Evolutionary conservation across 805 yeast species (phyloP).

Genomic region (Ogataea glucozyma): DNA sequence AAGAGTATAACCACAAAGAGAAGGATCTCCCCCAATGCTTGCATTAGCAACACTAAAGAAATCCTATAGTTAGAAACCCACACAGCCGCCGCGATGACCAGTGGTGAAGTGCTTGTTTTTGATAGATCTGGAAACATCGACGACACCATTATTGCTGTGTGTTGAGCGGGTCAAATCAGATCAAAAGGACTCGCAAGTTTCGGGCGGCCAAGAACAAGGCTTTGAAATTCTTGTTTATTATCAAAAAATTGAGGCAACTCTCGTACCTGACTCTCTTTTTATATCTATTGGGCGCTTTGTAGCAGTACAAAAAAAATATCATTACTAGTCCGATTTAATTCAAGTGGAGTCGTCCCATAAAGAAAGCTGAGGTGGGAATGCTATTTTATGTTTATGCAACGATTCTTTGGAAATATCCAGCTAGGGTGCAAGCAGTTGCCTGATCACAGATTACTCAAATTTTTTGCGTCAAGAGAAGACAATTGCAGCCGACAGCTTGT

Average conservation of each 20-base stretch:
- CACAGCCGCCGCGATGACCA: slow-evolving; percentile 2
- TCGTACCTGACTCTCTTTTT: slow-evolving; percentile 3
- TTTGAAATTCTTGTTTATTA: not conserved
- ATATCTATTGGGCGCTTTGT: slow-evolving; percentile 4
- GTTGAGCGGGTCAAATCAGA: not conserved
- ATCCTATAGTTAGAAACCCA: slow-evolving; percentile 4
- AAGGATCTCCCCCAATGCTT: not conserved
- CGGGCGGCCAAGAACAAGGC: slow-evolving; percentile 4
- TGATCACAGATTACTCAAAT: no score
- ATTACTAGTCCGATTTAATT: no score
- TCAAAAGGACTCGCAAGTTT: not conserved
- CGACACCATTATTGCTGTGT: slow-evolving; percentile 5
- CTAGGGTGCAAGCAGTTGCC: no score
- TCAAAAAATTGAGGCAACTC: not conserved
- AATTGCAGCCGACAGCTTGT: no score
- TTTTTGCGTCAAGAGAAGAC: no score
- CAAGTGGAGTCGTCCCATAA: no score
- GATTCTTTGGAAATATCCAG: no score
- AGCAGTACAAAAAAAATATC: slow-evolving; percentile 7
- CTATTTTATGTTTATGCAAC: no score
- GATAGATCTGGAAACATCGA: slow-evolving; percentile 7
- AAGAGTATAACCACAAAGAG: slow-evolving; percentile 1
- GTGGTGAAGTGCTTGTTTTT: slow-evolving; percentile 5
- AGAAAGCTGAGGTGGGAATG: not conserved
- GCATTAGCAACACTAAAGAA: not conserved